Conservation (phyloP, 805 yeast species). For the Candida morakotiae region DNA sequence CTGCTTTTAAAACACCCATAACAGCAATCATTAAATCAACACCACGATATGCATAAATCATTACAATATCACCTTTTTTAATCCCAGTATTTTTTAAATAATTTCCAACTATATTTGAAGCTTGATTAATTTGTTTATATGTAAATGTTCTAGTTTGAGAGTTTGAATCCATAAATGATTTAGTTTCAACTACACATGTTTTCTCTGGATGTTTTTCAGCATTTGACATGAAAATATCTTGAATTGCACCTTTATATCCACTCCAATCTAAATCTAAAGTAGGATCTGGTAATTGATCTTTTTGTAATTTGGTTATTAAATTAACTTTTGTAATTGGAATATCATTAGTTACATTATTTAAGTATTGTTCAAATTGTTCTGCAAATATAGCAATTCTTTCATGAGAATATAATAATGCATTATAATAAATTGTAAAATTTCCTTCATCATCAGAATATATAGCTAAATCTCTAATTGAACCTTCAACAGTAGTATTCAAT, state of each 20-base stretch:
- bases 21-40: slow-evolving; percentile 96
- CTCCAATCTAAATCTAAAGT: slow-evolving; percentile 84
- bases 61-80: slow-evolving; percentile 87
- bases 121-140: slow-evolving; percentile 84
- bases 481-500: slow-evolving; percentile 44
- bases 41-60: slow-evolving; percentile 97
- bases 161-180: slow-evolving; percentile 53
- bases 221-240: slow-evolving; percentile 87
- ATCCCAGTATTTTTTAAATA: slow-evolving; percentile 79
- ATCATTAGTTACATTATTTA: slow-evolving; percentile 34
- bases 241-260: slow-evolving; percentile 91
- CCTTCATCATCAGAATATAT: slow-evolving; percentile 39
- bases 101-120: slow-evolving; percentile 91
- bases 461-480: slow-evolving; percentile 63
- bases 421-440: slow-evolving; percentile 54
- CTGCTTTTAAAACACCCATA: slow-evolving; percentile 97
- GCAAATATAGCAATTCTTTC: slow-evolving; percentile 66
- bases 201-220: slow-evolving; percentile 83
- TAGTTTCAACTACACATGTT: slow-evolving; percentile 90
- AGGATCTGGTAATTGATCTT: slow-evolving; percentile 74
- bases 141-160: slow-evolving; percentile 68
- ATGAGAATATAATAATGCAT: slow-evolving; percentile 66
- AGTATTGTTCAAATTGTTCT: slow-evolving; percentile 66
- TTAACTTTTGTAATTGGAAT: slow-evolving; percentile 54
- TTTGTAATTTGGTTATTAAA: slow-evolving; percentile 67